A percentile compares a stretch with the other conserved stretches of the same genome.
These are phyloP conservation scores for Termitomyces sp. DNA, from an alignment of 768 basidiomycete genomes.

Conservation along the genomic window DNA sequence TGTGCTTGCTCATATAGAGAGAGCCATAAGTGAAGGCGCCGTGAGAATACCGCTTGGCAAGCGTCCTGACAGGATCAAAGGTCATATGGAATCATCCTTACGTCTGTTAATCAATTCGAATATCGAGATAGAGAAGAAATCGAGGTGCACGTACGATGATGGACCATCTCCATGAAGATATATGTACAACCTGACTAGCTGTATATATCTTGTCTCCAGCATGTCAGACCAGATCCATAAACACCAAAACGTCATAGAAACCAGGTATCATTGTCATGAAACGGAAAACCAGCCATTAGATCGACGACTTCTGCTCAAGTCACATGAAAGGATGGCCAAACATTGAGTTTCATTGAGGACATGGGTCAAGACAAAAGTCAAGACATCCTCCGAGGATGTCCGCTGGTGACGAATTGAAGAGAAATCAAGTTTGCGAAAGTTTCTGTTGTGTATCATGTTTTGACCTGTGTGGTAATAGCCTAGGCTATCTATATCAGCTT, in stretches of 20 bases:
- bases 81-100: background rate
- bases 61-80: background rate
- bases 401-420: background rate
- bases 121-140: background rate
- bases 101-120: background rate
- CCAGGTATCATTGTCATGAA: background rate
- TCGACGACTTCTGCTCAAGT: background rate
- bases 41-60: background rate
- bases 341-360: background rate
- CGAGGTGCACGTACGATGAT: background rate
- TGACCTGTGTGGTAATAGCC: background rate
- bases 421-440: background rate
- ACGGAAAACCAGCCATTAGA: background rate
- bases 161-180: background rate
- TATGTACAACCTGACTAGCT: background rate
- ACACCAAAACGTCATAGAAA: background rate
- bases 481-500: background rate
- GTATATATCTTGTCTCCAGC: background rate
- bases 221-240: background rate
- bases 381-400: background rate
- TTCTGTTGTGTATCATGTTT: background rate
- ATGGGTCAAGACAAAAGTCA: background rate
- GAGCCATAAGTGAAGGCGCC: background rate
- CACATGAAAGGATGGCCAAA: background rate
- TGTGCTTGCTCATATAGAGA: background rate